Base-by-base conservation (phyloP, 345 rosid species). In the Eucalyptus fibrosa region DNA sequence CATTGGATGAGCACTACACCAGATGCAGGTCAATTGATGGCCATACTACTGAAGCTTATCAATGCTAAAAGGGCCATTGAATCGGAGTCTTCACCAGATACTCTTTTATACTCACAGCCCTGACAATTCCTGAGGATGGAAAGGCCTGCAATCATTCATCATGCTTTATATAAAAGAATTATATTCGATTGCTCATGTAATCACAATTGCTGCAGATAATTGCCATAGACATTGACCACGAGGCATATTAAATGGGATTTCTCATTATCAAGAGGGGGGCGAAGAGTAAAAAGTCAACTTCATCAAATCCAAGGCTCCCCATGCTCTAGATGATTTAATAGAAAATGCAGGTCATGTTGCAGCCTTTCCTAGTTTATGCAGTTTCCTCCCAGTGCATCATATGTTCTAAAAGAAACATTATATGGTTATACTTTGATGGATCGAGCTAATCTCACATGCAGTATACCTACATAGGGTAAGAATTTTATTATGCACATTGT, bases 41-140 rank as follows among this genome's bases (percentile, higher is more conserved):
- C 88, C 13, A 92, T 95, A 92, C 92, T 96, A 50, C 86, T 97
- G 91, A 92, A 92, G 87, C 93, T 97, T 16, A 88, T 91, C 12
- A 92, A 96, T 87, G 96, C 96, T 5, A 96, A 91, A 45, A 95
- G 88, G 87, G 96, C 96, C 2, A 95, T 95, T n/a, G 96, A 97
- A 60, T 97, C 32, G 96, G 98, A 44, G 97, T 95, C 87, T 96
- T 91, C 90, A 96, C 98, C 82, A 96, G 99, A 23, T 97, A 95
- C 91, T 95, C 99, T 86, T 98, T 96, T 90, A 96, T 96, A 60
- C 96, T 95, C 88, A 96, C 97, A 62, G 97, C 97, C 85, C 97
- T 96, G 82, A 90, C 94, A 5, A 90, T 96, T 86, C 99, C 99
- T 6, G 92, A 94, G 13, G 97, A 97, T 88, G 97, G 98, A 88